phyloP scores from a whole-genome alignment of 2,329 filamentous ascomycete species.

The Erysiphe pulchra region DNA sequence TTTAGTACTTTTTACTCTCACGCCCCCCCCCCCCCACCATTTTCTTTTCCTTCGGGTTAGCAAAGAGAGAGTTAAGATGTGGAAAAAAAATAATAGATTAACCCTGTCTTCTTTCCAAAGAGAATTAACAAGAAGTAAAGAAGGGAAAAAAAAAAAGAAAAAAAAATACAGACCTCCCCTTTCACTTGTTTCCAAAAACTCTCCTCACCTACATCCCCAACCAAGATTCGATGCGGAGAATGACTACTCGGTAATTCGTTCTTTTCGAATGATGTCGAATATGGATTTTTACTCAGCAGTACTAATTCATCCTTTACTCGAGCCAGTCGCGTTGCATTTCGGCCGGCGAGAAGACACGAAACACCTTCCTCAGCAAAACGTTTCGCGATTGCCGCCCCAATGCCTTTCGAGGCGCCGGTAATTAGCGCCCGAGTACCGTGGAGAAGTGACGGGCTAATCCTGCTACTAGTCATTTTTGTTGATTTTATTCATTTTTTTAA shows the following conservation, averaged over 20 bases:
- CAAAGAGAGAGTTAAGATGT: too few relatives aligned
- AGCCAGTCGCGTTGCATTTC: conserved; percentile 32
- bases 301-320: conserved; percentile 23
- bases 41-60: too few relatives aligned
- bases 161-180: conserved; percentile 7
- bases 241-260: not conserved
- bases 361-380: conserved; percentile 39
- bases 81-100: too few relatives aligned
- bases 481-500: too few relatives aligned
- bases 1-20: not conserved
- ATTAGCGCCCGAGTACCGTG: conserved; percentile 22
- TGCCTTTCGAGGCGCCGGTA: conserved; percentile 45
- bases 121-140: too few relatives aligned
- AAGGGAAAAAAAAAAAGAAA: not conserved
- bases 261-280: not conserved
- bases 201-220: conserved; percentile 11
- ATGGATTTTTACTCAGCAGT: not conserved
- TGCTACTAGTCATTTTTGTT: too few relatives aligned
- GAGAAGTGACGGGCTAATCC: not conserved
- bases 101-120: too few relatives aligned
- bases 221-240: conserved; percentile 4
- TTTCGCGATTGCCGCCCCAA: conserved; percentile 39
- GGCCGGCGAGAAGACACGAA: conserved; percentile 32
- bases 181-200: conserved; percentile 9
- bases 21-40: too few relatives aligned